Evolutionary conservation across 2,329 filamentous ascomycete species (phyloP), one percentile per base, ranked within the genome.

Genomic region (Botryotinia globosa): DNA sequence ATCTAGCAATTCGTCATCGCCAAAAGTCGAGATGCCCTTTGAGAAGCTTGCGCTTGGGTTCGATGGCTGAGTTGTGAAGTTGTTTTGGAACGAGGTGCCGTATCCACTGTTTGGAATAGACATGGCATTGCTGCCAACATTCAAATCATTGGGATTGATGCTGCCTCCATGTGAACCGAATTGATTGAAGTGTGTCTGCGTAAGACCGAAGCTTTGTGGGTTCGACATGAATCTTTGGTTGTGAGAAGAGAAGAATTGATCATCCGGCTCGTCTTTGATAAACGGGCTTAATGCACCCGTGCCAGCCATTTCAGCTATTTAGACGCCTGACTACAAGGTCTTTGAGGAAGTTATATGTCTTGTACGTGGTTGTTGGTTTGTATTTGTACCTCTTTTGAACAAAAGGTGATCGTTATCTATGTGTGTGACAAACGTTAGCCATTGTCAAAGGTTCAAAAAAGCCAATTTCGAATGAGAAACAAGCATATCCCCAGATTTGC

Each of bases 1-100:
- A 76, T 97, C 94, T 64, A 95, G 87, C 64, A 98, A 86, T 80
- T 98, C 95, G 75, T 98, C 95, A 76, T 97, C 95, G 75, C 89
- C 91, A 76, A 97, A 94, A 58, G 91, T 87, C 18, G 93, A 92
- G 74, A 91, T 92, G 73, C 91, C 92, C 77, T 90, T 90, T 63
- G 91, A 91, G 84, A 94, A 97, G 81, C 88, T 91, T 73, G 89
- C 90, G 45, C 88, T 86, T 76, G 90, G 85, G 80, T 88, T 85
- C 37, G 84, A 83, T 75, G 83, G 84, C 69, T 84, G 83, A 37
- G 86, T 84, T 73, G 83, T 84, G 79, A 87, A 90, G 78, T 86
- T 87, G 81, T 91, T 90, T 78, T 86, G 85, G 77, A 89, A 92
- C 1, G 88, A 87, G 54, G 87, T 85, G 34, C 87, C 88, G 74